A percentile compares a stretch with the other conserved stretches of the same genome.
phyloP scores from a whole-genome alignment of 2,329 filamentous ascomycete genomes.

The Biscogniauxia mediterranea region DNA sequence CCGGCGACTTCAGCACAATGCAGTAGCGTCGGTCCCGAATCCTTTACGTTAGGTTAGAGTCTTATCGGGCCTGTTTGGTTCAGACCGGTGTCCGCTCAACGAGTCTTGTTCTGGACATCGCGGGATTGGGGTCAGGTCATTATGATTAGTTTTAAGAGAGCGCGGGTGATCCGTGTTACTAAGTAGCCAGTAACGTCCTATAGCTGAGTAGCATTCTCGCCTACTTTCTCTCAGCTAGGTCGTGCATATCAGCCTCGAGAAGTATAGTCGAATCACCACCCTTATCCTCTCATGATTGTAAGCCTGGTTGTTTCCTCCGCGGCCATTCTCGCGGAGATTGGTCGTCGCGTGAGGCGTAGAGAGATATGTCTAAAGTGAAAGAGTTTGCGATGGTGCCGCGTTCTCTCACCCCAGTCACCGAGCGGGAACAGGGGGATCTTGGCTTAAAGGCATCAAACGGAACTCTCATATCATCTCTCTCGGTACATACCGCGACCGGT shows the following conservation, averaged over 20 bases:
- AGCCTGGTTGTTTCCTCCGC: not conserved
- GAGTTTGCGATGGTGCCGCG: not conserved
- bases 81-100: not conserved
- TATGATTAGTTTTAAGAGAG: not conserved
- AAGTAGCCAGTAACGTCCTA: not conserved
- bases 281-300: not conserved
- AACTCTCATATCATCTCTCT: not conserved
- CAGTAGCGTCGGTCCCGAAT: not conserved
- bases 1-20: not conserved
- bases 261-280: not conserved
- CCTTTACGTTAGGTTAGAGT: not conserved
- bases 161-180: not conserved
- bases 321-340: not conserved
- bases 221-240: not conserved
- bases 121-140: not conserved
- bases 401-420: not conserved
- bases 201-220: not conserved
- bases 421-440: too few species aligned
- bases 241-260: not conserved
- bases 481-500: not conserved
- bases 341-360: not conserved
- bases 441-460: too few species aligned
- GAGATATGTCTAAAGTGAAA: not conserved
- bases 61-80: not conserved
- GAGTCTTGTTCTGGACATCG: not conserved